A percentile compares a stretch with the other conserved stretches of the same genome.
Evolutionary conservation across 352 stramenopile genomes (phyloP).

Genomic region (Globisporangium heterothallicum): DNA sequence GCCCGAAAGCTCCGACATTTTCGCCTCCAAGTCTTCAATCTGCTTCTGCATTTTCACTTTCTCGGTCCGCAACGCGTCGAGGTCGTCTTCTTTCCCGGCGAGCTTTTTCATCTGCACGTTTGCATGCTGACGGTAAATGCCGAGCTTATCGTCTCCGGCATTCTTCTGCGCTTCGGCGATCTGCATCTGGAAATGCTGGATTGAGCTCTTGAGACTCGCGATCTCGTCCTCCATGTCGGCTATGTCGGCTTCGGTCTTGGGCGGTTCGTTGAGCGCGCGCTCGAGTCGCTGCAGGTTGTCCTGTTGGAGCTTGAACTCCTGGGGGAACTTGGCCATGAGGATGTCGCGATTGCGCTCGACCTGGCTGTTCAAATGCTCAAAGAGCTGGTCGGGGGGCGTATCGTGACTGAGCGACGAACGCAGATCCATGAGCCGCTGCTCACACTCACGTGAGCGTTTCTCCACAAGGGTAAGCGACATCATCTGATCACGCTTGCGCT

Average conservation of each 20-base stretch:
- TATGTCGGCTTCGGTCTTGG: conserved; percentile 85
- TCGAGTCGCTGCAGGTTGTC: conserved; percentile 78
- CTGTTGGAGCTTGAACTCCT: conserved; percentile 69
- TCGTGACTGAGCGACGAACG: conserved; percentile 67
- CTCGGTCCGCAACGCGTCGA: conserved; percentile 63
- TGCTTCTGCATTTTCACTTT: conserved; percentile 54
- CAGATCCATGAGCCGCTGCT: conserved; percentile 68
- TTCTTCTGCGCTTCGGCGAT: conserved; percentile 66
- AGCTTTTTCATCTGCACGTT: conserved; percentile 87
- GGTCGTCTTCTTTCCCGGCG: conserved; percentile 84
- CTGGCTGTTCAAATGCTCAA: conserved; percentile 78
- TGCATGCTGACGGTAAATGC: conserved; percentile 87
- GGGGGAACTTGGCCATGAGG: conserved; percentile 61
- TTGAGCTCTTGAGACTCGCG: conserved; percentile 45
- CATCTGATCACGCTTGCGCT: conserved; percentile 88
- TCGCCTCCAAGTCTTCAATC: conserved; percentile 68
- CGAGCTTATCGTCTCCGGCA: conserved; percentile 86
- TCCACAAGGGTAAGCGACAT: conserved; percentile 81
- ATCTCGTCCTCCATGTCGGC: conserved; percentile 85
- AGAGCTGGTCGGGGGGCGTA: conserved; percentile 80
- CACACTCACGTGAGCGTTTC: conserved; percentile 64
- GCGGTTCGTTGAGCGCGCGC: conserved; percentile 55
- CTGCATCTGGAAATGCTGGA: conserved; percentile 61
- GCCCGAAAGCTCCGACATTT: conserved; percentile 50
- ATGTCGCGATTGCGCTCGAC: conserved; percentile 74